phyloP scores from a whole-genome alignment of 192 early-diverging fungal genomes.

The Rhizophagus sp. region DNA sequence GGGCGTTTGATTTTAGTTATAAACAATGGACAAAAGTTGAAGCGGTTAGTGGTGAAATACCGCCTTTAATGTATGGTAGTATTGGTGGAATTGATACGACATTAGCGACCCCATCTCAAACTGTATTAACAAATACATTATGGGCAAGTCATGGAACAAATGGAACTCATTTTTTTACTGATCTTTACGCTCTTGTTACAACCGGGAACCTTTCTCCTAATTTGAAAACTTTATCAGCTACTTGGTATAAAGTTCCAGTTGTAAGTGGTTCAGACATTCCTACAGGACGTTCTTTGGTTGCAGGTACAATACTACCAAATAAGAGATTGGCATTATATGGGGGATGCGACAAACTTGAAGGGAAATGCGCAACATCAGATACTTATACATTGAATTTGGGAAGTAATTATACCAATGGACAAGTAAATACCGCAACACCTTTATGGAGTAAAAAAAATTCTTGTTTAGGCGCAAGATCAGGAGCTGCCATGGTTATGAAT shows the following conservation, averaged over 20 bases:
- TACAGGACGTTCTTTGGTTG: not conserved
- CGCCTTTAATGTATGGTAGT: constrained; percentile 12
- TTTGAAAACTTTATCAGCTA: not conserved
- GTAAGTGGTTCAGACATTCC: not conserved
- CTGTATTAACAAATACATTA: not conserved
- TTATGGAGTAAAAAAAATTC: not conserved
- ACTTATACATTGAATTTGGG: not conserved
- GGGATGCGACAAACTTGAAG: not conserved
- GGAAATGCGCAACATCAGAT: constrained; percentile 9
- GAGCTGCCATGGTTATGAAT: constrained; percentile 15
- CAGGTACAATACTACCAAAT: constrained; percentile 2
- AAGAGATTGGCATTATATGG: constrained; percentile 4
- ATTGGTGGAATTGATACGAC: constrained; percentile 20
- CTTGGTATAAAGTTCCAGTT: not conserved
- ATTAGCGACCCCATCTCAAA: not conserved
- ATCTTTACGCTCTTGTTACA: not conserved
- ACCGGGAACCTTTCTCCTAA: not conserved
- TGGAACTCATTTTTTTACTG: not conserved
- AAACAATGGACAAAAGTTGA: constrained; percentile 5
- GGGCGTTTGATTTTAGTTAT: constrained; percentile 22
- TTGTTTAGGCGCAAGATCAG: constrained; percentile 11
- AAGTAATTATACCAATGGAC: not conserved
- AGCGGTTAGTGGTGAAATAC: not conserved
- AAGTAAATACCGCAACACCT: not conserved
- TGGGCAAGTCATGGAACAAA: constrained; percentile 23